Base-by-base conservation (phyloP, 176 grass and related monocot species). In the Ensete ventricosum region DNA sequence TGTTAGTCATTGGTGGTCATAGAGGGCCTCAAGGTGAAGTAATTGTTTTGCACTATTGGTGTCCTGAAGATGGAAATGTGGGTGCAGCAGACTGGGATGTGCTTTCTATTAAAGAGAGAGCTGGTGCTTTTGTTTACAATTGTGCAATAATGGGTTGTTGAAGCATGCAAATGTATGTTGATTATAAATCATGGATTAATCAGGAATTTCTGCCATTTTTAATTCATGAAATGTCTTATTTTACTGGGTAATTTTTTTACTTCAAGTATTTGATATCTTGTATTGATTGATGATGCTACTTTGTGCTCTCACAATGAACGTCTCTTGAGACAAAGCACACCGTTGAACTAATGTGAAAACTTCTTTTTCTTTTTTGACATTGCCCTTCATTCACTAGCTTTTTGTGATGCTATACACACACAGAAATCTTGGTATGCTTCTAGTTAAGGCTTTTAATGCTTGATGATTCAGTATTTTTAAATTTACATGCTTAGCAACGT, bases 121-220 rank as follows among this genome's bases (percentile, higher is more conserved):
- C 85, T 1, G 88, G 92, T 12, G 85, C 78, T 34, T 96, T 96
- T 50, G 92, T 96, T 67, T 75, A 90, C 80, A 96, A 96, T 78
- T 96, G 92, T 50, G 88, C 92, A 78, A 87, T 96, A 88, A 96
- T 91, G 92, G 88, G 92, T 64, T 96, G 92, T 85, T 96, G 73
- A 96, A n/a, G 55, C 55, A 19, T 23, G 9, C 17, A 22, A 8
- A 34, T 53, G 24, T 9, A 60, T 34, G 73, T 8, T 20, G 26
- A 21, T 60, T 75, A 75, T 20, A 27, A 25, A 19, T 75, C 54
- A 62, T 54, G 14, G n/a, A 29, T 73, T 16, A 16, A 57, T 50
- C 27, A 27, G 55, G 22, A 14, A 57, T 55, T 13, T 62, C 63
- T 64, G 55, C 57, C 55, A 34, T 19, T 23, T 60, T 76, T 50